Conservation (phyloP, 2,329 filamentous ascomycete genomes). For the Orbilia blumenaviensis region DNA sequence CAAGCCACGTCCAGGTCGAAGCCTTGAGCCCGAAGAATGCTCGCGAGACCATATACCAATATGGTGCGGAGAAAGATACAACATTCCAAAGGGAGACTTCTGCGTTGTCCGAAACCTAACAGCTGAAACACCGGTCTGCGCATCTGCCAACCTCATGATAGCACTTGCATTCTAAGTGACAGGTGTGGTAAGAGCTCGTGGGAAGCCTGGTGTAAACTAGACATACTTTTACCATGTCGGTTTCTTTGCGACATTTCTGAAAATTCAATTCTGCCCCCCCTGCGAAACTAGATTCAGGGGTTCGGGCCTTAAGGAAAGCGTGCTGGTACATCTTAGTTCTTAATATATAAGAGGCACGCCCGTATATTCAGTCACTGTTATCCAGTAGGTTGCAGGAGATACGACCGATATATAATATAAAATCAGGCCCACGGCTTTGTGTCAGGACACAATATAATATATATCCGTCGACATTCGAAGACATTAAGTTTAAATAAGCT, state of each 20-base stretch:
- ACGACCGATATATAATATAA: too few species aligned
- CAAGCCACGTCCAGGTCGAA: neutral
- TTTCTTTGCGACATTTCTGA: neutral
- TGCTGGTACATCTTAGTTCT: too few species aligned
- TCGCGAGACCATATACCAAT: neutral
- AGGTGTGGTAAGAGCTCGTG: neutral
- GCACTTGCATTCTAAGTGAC: neutral
- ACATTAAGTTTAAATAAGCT: too few species aligned
- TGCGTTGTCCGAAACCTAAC: constrained; percentile 21
- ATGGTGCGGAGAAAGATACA: neutral
- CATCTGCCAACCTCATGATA: constrained; percentile 14
- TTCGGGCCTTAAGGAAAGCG: too few species aligned
- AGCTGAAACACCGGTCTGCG: neutral
- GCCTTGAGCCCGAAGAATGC: constrained; percentile 23
- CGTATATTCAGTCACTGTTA: too few species aligned
- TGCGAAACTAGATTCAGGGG: too few species aligned
- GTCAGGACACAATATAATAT: too few species aligned
- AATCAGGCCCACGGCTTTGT: too few species aligned
- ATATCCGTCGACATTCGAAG: too few species aligned
- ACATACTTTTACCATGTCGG: neutral
- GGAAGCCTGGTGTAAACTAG: neutral
- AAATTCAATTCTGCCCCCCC: too few species aligned
- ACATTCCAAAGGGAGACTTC: constrained; percentile 28
- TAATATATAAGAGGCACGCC: too few species aligned
- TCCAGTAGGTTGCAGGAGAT: too few species aligned